These are phyloP conservation scores for Solanum chiquidenum DNA, from an alignment of 257 asterid species.

Conservation along the genomic window DNA sequence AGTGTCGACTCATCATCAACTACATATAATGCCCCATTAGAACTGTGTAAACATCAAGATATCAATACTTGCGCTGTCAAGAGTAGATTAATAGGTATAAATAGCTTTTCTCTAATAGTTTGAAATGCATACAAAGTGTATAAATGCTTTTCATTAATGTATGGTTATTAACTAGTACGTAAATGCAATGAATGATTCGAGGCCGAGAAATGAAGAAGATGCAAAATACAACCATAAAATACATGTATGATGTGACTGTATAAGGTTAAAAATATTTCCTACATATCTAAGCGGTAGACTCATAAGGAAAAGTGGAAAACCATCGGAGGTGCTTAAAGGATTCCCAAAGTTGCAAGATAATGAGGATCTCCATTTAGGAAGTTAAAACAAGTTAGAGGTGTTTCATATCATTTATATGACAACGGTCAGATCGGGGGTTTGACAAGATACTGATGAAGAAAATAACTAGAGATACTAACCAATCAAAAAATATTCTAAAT, in stretches of 20 bases:
- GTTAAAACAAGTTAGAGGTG: neutral
- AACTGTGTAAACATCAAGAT: constrained; percentile 19
- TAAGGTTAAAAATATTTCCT: neutral
- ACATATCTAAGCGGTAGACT: neutral
- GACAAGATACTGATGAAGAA: neutral
- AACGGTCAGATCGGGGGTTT: neutral
- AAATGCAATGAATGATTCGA: neutral
- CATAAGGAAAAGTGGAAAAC: neutral
- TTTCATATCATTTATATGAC: neutral
- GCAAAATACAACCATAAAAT: neutral
- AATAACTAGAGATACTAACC: neutral
- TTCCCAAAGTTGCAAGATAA: neutral
- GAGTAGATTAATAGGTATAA: neutral
- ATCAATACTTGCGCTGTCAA: neutral
- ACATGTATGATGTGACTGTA: neutral
- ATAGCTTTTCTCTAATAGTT: neutral
- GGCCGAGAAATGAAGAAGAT: neutral
- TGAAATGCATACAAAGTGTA: neutral
- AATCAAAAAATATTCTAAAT: neutral
- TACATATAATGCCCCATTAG: constrained; percentile 3
- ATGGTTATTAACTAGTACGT: neutral
- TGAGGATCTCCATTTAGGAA: neutral
- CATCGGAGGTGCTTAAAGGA: neutral
- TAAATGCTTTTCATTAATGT: neutral
- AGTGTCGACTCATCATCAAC: constrained; percentile 14